These are phyloP conservation scores for Lablab purpureus DNA, from an alignment of 306 rosid species.

Conservation along the genomic window DNA sequence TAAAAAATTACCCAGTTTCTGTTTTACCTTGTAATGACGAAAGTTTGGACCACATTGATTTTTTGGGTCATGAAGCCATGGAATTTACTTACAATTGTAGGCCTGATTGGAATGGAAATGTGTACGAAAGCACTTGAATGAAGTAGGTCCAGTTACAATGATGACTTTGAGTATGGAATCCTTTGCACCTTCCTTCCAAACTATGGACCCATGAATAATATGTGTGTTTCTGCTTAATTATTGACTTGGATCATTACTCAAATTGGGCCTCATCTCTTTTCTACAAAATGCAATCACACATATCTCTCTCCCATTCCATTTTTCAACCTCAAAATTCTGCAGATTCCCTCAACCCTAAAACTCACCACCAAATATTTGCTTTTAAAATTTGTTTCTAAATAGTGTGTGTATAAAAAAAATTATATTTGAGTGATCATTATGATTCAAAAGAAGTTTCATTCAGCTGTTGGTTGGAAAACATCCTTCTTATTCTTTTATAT, in stretches of 20 bases:
- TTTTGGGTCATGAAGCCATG: constrained; percentile 25
- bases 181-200: neutral
- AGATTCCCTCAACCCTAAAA: neutral
- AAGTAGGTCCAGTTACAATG: constrained; percentile 49
- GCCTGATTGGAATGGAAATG: constrained; percentile 30
- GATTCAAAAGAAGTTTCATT: too few relatives aligned
- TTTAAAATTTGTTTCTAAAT: neutral
- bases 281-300: neutral
- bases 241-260: constrained; percentile 37
- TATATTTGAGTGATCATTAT: too few relatives aligned
- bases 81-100: constrained; percentile 34
- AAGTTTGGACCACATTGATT: constrained; percentile 47
- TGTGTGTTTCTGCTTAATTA: constrained; percentile 16
- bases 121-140: constrained; percentile 52
- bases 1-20: neutral
- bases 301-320: constrained; percentile 23
- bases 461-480: neutral
- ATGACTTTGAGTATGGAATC: constrained; percentile 37
- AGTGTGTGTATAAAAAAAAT: too few relatives aligned
- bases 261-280: constrained; percentile 48
- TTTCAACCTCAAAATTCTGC: constrained; percentile 13
- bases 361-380: neutral
- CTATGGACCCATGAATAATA: constrained; percentile 34
- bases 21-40: neutral
- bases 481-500: too few relatives aligned